These are phyloP conservation scores for Pleurotus tuber-regium DNA, from an alignment of 768 basidiomycete species.

Conservation along the genomic window DNA sequence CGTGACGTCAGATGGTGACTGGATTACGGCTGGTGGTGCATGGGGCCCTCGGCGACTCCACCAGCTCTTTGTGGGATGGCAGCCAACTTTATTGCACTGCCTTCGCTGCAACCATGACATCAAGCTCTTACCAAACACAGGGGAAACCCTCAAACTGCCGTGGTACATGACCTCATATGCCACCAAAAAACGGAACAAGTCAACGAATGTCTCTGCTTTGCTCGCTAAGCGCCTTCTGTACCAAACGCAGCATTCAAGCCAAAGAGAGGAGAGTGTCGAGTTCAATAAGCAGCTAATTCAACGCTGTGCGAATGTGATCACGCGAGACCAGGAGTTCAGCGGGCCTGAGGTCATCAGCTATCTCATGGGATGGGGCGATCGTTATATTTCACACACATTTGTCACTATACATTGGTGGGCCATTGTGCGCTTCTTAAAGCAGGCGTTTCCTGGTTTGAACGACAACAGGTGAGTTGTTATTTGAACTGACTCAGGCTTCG, in stretches of 20 bases:
- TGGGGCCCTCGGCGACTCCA: conserved; percentile 24
- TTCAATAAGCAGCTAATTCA: conserved; percentile 28
- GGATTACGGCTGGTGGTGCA: conserved; percentile 22
- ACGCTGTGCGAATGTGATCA: conserved; percentile 28
- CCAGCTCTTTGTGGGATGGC: neutral
- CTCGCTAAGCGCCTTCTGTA: conserved; percentile 29
- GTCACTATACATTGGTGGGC: conserved; percentile 30
- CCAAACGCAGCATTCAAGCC: conserved; percentile 16
- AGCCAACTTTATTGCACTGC: neutral
- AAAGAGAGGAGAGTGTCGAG: conserved; percentile 13
- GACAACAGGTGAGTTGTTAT: neutral
- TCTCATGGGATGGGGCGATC: conserved; percentile 44
- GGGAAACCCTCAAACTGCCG: neutral
- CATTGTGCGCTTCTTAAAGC: conserved; percentile 17
- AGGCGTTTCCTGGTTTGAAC: conserved; percentile 21
- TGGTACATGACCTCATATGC: conserved; percentile 24
- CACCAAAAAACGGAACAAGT: conserved; percentile 30
- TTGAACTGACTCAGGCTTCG: no score
- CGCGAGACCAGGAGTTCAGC: conserved; percentile 33
- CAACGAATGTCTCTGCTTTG: conserved; percentile 33
- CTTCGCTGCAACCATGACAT: conserved; percentile 8
- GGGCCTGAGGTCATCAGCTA: conserved; percentile 38
- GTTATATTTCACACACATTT: conserved; percentile 33
- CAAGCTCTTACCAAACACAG: conserved; percentile 7
- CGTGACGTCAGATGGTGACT: conserved; percentile 16